Percentiles rank a stretch among this genome's conserved stretches.
phyloP scores from a whole-genome alignment of 768 basidiomycete species.

The Suillus bovinus region DNA sequence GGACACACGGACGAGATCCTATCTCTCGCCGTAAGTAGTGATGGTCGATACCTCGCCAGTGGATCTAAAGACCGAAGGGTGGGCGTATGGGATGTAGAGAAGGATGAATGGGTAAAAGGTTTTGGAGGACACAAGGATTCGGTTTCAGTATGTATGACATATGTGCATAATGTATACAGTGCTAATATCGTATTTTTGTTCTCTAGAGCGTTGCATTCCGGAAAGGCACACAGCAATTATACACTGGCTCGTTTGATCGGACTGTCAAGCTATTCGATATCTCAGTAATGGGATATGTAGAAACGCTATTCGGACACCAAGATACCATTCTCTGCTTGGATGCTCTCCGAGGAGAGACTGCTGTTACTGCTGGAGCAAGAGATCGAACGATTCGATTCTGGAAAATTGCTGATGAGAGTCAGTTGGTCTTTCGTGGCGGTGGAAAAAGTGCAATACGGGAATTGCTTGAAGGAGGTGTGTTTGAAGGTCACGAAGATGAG shows the following conservation, averaged over 20 bases:
- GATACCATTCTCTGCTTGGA: conserved; percentile 80
- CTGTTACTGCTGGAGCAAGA: conserved; percentile 83
- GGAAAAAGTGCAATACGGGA: conserved; percentile 79
- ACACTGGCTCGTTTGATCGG: conserved; percentile 81
- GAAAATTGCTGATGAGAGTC: conserved; percentile 95
- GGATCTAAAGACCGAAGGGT: conserved; percentile 83
- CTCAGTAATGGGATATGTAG: conserved; percentile 86
- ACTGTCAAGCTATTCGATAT: conserved; percentile 88
- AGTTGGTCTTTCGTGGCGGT: conserved; percentile 96
- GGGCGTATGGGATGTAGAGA: conserved; percentile 84
- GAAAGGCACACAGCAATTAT: conserved; percentile 67
- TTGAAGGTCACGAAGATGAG: conserved; percentile 57
- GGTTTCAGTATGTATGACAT: conserved; percentile 56
- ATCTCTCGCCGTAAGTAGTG: conserved; percentile 78
- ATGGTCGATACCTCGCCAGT: conserved; percentile 84
- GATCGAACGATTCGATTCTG: conserved; percentile 94
- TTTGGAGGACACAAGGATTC: conserved; percentile 78
- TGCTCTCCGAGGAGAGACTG: conserved; percentile 79
- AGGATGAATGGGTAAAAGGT: conserved; percentile 72
- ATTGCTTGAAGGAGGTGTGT: conserved; percentile 74
- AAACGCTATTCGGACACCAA: conserved; percentile 97
- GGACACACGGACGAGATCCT: conserved; percentile 91
- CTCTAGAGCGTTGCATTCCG: conserved; percentile 70
- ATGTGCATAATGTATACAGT: conserved; percentile 35
- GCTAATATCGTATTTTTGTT: conserved; percentile 19